Conservation (phyloP, 2,329 filamentous ascomycete genomes). For the Monosporascus sp. region DNA sequence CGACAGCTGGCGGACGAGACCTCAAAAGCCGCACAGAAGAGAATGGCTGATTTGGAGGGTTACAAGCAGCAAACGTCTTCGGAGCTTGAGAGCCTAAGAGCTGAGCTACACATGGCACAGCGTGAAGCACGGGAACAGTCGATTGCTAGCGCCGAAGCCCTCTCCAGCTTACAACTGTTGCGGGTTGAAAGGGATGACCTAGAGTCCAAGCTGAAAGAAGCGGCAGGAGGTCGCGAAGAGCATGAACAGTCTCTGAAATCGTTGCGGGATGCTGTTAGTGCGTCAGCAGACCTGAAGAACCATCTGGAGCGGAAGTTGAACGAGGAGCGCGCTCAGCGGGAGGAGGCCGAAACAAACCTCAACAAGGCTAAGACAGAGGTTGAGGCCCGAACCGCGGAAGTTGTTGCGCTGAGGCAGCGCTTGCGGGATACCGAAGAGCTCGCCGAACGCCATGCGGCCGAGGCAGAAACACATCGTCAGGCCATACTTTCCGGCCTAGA, state of each 20-base stretch:
- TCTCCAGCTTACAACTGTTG: conserved; percentile 69
- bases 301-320: conserved; percentile 77
- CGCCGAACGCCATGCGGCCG: conserved; percentile 78
- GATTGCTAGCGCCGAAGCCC: conserved; percentile 70
- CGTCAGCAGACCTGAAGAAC: conserved; percentile 71
- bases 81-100: conserved; percentile 79
- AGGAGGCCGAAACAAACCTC: conserved; percentile 72
- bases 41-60: conserved; percentile 76
- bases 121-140: conserved; percentile 76
- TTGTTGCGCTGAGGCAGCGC: conserved; percentile 68
- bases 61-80: conserved; percentile 79
- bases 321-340: conserved; percentile 73
- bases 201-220: conserved; percentile 62
- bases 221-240: conserved; percentile 61
- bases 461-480: conserved; percentile 79
- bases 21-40: conserved; percentile 72
- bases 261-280: conserved; percentile 70
- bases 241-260: conserved; percentile 68
- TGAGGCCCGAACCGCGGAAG: conserved; percentile 71
- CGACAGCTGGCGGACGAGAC: conserved; percentile 87
- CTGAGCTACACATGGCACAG: conserved; percentile 77
- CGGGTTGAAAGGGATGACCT: conserved; percentile 82
- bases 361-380: conserved; percentile 75
- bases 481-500: conserved; percentile 80
- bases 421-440: conserved; percentile 84